Percentiles rank a stretch among this genome's conserved stretches.
phyloP scores from a whole-genome alignment of 2,329 filamentous ascomycete genomes.

The Fusarium lateritium region DNA sequence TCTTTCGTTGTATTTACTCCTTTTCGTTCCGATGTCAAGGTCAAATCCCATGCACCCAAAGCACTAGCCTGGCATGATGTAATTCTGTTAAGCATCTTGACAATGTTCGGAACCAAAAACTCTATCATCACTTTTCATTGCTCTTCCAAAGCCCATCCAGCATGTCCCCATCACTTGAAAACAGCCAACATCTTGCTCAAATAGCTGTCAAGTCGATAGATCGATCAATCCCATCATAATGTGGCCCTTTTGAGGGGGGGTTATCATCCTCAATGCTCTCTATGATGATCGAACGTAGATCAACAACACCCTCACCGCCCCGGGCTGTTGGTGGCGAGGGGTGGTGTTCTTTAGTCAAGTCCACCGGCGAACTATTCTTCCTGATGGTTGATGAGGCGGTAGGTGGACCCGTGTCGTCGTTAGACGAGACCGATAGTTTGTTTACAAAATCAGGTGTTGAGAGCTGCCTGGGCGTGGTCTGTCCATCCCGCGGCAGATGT shows the following conservation, averaged over 20 bases:
- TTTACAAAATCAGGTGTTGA: conserved; percentile 35
- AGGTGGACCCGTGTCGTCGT: neutral
- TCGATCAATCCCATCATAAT: conserved; percentile 55
- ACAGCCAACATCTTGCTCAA: neutral
- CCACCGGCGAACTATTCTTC: conserved; percentile 23
- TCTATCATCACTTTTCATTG: neutral
- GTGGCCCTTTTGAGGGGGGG: conserved; percentile 25
- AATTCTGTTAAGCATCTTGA: conserved; percentile 1
- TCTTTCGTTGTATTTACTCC: conserved; percentile 5
- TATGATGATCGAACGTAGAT: conserved; percentile 16
- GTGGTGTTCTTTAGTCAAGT: conserved; percentile 8
- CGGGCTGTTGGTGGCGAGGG: neutral
- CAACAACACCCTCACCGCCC: conserved; percentile 14
- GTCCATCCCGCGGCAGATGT: neutral
- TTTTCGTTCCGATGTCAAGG: conserved; percentile 7
- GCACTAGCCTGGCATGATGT: conserved; percentile 1
- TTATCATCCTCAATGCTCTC: conserved; percentile 43
- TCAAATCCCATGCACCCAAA: conserved; percentile 10
- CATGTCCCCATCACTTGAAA: neutral
- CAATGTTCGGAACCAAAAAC: conserved; percentile 8
- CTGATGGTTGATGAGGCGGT: conserved; percentile 27
- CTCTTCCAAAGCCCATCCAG: neutral
- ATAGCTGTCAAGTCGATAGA: conserved; percentile 37
- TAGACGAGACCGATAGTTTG: conserved; percentile 31
- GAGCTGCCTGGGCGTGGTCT: neutral